These are phyloP conservation scores for Tylopilus rubrobrunneus DNA, from an alignment of 768 basidiomycete species.

Conservation along the genomic window DNA sequence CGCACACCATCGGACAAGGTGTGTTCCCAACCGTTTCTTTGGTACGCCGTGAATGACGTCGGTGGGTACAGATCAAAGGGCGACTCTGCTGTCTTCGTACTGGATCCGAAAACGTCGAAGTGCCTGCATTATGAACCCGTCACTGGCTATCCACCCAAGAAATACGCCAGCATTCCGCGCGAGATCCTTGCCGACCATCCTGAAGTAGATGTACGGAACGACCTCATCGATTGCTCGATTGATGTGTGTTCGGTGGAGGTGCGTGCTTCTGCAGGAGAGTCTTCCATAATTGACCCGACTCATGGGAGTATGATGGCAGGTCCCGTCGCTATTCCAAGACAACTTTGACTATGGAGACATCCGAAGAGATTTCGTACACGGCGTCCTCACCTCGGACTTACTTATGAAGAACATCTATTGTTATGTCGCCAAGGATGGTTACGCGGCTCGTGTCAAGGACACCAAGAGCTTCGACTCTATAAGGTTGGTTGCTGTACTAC, in stretches of 20 bases:
- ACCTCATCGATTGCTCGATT: slow-evolving; percentile 84
- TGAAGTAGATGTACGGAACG: slow-evolving; percentile 83
- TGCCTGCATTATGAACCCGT: slow-evolving; percentile 84
- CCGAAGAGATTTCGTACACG: slow-evolving; percentile 89
- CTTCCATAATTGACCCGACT: neutral
- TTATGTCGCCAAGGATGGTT: slow-evolving; percentile 82
- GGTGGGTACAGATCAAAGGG: slow-evolving; percentile 51
- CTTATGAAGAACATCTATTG: slow-evolving; percentile 94
- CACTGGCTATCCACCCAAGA: slow-evolving; percentile 63
- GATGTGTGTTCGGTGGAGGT: slow-evolving; percentile 95
- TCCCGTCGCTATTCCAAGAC: slow-evolving; percentile 95
- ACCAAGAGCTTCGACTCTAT: slow-evolving; percentile 88
- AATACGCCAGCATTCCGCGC: slow-evolving; percentile 64
- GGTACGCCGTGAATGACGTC: neutral
- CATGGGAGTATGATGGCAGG: slow-evolving; percentile 41
- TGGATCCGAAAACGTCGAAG: slow-evolving; percentile 72
- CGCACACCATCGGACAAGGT: slow-evolving; percentile 70
- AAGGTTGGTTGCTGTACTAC: slow-evolving; percentile 46
- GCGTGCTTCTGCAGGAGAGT: slow-evolving; percentile 8
- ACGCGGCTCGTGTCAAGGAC: slow-evolving; percentile 91
- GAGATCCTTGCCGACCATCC: slow-evolving; percentile 69
- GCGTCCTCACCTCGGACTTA: slow-evolving; percentile 89
- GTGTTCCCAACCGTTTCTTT: slow-evolving; percentile 19
- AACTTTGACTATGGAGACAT: slow-evolving; percentile 97
- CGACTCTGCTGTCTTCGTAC: slow-evolving; percentile 74